Evolutionary conservation across 129 eudicot genomes (phyloP), one percentile per base, ranked within the genome.

Genomic region (Sambucus nigra): DNA sequence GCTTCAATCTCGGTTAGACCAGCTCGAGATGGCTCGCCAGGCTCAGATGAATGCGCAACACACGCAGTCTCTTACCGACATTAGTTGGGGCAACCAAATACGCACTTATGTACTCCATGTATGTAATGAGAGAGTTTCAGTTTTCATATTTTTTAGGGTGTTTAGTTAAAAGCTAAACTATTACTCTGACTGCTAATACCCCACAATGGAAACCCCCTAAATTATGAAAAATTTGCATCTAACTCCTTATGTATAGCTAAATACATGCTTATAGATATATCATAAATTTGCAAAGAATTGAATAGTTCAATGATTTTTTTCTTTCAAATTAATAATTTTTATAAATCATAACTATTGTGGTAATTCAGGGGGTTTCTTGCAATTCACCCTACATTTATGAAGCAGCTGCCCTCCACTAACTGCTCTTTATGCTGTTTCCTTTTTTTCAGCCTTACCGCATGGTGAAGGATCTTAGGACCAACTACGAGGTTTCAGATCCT

Each of bases 401-500:
- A n/a, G n/a, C 42, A 35, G 38, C 17, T 53, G 52, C 15, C 17
- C 32, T 53, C 42, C 11, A 5, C 55, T 64, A 44, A 51, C 22
- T 28, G 21, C 42, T 55, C 25, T 29, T 59, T 17, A 7, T 7
- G 20, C 40, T 35, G 21, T 44, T 51, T 4, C 26, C 38, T 20
- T 45, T 14, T 28, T 69, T 68, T 56, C 86, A 87, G 96, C 96
- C 96, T 41, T 83, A 83, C 57, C 86, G 82, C 53, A 83, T 83
- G 96, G 96, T 88, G 67, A 88, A 88, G 77, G 96, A 88, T 72
- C 81, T 80, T 33, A 60, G 94, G 35, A 88, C 97, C 0, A 79
- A 77, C 48, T 83, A 69, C 45, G 97, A 88, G 76, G 94, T 88
- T 62, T 88, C 97, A 4, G 82, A 88, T 60, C 84, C 97, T 28